phyloP scores from a whole-genome alignment of 352 stramenopile species.

The Globisporangium nunn region DNA sequence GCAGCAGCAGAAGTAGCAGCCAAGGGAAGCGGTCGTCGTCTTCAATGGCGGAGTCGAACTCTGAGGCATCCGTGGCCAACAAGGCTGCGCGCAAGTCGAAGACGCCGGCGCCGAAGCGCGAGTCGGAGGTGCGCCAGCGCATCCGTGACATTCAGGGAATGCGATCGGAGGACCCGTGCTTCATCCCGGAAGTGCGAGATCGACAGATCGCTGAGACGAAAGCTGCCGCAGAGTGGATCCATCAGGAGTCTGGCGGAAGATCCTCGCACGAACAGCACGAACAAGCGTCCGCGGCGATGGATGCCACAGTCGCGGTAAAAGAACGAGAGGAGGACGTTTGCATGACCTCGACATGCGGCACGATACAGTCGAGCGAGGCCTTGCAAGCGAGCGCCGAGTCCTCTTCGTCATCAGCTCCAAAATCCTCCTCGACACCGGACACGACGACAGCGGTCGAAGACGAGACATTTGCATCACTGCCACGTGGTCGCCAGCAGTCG shows the following conservation, averaged over 20 bases:
- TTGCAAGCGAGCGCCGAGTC: background rate
- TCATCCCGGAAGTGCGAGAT: constrained; percentile 24
- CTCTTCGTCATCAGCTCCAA: background rate
- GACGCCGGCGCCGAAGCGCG: constrained; percentile 9
- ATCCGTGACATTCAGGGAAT: constrained; percentile 58
- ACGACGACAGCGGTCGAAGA: constrained; percentile 4
- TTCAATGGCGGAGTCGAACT: no score
- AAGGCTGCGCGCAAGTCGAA: background rate
- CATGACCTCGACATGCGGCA: background rate
- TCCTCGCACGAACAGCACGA: no score
- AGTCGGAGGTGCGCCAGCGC: constrained; percentile 36
- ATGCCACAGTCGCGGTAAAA: background rate
- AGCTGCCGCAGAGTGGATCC: constrained; percentile 8
- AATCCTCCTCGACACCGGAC: background rate
- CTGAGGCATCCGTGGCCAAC: background rate
- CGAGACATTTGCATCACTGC: constrained; percentile 6
- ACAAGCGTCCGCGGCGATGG: background rate
- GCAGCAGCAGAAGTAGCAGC: background rate
- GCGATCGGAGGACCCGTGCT: constrained; percentile 54
- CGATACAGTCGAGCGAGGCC: background rate
- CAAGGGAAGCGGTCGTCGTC: background rate
- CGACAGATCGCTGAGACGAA: constrained; percentile 40
- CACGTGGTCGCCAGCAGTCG: constrained; percentile 18
- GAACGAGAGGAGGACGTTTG: background rate
- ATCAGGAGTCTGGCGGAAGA: no score